Base-by-base conservation (phyloP, 2,329 filamentous ascomycete species). In the Aspergillus bombycis region DNA sequence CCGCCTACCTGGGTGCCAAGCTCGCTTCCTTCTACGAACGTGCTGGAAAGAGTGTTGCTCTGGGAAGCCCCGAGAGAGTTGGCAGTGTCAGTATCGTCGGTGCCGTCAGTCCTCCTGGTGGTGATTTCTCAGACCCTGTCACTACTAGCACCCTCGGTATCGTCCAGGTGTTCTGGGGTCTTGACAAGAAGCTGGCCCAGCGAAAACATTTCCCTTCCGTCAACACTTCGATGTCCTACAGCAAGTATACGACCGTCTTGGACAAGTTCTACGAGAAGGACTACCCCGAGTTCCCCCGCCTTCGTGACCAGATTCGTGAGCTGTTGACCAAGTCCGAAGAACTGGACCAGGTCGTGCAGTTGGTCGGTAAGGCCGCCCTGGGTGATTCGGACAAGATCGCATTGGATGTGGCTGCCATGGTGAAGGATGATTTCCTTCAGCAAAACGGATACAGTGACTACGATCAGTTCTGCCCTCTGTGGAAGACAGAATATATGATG, bases 401-500 rank as follows among this genome's bases (percentile, higher is more conserved):
- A 0, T 86, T 99, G 58, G 96, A 98, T 77, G 89, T 99, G 67
- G 92, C 95, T 21, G 89, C 88, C 21, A 83, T 99, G 71, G 84
- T 99, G 81, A 99, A 99, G 88, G 95, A 99, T 77, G 95, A 99
- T 79, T 99, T 99, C 84, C 79, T 99, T 77, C 95, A 99, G 82
- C 95, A 99, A 80, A 99, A 99, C 83, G 95, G 95, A 67, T 99
- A 99, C 88, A 95, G 91, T 70, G 93, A 98, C 81, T 98, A 99
- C 78, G 95, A 99, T 77, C 94, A 98, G 83, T 99, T 96, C 88
- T 99, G 95, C 77, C 95, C 95, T 57, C 87, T 99, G 75, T 99
- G 95, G 95, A 99, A 99, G 90, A 99, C 95, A 0, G 91, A 96
- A 79, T 99, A 95, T 90, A 98, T 99, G 95, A 99, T 99, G 95